Evolutionary conservation across 805 yeast species (phyloP).

Genomic region (Saturnispora serradocipensis): DNA sequence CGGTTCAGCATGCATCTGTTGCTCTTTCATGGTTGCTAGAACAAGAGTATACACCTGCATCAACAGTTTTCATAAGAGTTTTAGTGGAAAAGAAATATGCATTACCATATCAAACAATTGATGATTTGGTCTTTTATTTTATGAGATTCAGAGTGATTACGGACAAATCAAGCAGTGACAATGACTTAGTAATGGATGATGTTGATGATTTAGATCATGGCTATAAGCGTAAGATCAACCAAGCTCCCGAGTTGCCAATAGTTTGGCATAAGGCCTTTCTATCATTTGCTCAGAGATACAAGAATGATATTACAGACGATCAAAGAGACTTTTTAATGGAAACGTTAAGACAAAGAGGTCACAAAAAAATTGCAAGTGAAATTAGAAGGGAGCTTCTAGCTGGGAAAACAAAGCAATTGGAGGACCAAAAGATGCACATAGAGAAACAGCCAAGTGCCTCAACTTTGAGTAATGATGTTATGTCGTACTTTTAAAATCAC

Average conservation of each 20-base stretch:
- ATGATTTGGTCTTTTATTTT: slow-evolving; percentile 87
- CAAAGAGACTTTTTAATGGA: slow-evolving; percentile 92
- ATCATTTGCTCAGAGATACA: slow-evolving; percentile 91
- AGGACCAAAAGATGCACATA: slow-evolving; percentile 8
- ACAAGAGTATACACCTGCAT: slow-evolving; percentile 78
- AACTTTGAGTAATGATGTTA: slow-evolving; percentile 24
- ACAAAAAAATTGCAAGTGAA: slow-evolving; percentile 84
- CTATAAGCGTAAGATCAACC: slow-evolving; percentile 25
- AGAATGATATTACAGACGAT: slow-evolving; percentile 97
- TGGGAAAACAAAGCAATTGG: slow-evolving; percentile 52
- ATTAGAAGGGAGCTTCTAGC: slow-evolving; percentile 88
- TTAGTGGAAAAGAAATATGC: slow-evolving; percentile 93
- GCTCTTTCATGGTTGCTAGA: slow-evolving; percentile 81
- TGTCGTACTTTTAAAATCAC: slow-evolving; percentile 22
- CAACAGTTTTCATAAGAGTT: slow-evolving; percentile 82
- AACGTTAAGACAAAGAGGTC: slow-evolving; percentile 83
- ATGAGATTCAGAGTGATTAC: slow-evolving; percentile 74
- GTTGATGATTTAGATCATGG: slow-evolving; percentile 25
- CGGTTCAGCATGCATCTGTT: slow-evolving; percentile 92
- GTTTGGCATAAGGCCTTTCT: slow-evolving; percentile 97
- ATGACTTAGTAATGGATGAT: slow-evolving; percentile 17
- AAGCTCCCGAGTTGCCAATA: slow-evolving; percentile 66
- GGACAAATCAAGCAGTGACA: slow-evolving; percentile 19
- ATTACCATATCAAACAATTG: slow-evolving; percentile 91
- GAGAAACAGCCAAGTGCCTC: slow-evolving; percentile 8